Conservation (phyloP, 2,329 filamentous ascomycete species). For the Colletotrichum destructivum region DNA sequence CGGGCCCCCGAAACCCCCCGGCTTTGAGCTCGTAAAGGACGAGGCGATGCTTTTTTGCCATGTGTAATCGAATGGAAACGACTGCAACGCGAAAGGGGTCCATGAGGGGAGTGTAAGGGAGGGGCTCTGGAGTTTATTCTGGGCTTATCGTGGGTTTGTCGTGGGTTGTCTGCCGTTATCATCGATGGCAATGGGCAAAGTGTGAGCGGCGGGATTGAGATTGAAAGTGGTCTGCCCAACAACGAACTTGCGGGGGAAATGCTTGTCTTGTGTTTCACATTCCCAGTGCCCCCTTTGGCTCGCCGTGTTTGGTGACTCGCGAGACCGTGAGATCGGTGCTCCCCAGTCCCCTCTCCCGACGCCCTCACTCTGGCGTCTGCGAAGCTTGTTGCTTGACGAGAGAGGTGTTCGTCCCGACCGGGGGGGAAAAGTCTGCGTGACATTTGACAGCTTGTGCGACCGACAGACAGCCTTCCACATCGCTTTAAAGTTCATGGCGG, state of each 20-base stretch:
- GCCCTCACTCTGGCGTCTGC: not conserved
- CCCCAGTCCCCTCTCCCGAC: constrained; percentile 2
- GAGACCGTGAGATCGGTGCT: not conserved
- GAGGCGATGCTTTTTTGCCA: no score
- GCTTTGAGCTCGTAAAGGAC: not conserved
- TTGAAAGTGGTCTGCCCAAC: constrained; percentile 23
- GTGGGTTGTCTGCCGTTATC: no score
- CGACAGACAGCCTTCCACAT: no score
- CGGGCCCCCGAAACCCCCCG: not conserved
- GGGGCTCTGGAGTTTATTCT: not conserved
- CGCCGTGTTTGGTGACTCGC: constrained; percentile 8
- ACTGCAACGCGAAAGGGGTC: not conserved
- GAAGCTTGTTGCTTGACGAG: not conserved
- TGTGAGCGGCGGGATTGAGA: constrained; percentile 7
- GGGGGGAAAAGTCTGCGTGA: not conserved
- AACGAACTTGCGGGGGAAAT: constrained; percentile 38
- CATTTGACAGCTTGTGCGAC: not conserved
- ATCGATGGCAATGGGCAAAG: not conserved
- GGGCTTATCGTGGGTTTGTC: not conserved
- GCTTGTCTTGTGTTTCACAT: constrained; percentile 40
- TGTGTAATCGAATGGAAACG: not conserved
- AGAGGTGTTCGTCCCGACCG: constrained; percentile 1
- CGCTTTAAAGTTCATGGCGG: not conserved
- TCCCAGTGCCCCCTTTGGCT: constrained; percentile 15
- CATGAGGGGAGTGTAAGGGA: not conserved